Base-by-base conservation (phyloP, 768 basidiomycete genomes). In the Cystobasidium onofrii region DNA sequence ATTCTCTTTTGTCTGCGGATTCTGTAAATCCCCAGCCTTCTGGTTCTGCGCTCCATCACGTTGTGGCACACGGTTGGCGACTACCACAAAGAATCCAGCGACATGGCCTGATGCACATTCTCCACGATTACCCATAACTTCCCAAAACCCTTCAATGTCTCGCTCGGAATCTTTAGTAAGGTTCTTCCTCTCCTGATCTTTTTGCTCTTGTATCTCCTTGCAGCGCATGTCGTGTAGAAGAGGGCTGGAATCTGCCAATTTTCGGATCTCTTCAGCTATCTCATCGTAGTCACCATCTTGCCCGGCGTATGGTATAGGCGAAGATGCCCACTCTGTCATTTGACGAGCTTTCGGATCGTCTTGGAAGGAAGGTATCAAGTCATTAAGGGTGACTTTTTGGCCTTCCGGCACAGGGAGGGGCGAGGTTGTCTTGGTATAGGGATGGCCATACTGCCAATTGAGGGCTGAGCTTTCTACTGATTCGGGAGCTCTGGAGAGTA, bases 301-400 rank as follows among this genome's bases (percentile, higher is more conserved):
- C 86, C 88, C 78, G 10, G 75, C 57, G 7, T 75, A n/a, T 25
- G 67, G 31, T 34, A 76, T 34, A 63, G 64, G 13, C 27, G 78
- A 76, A 27, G 76, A 74, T 36, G 77, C 73, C 29, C 76, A 66
- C 4, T 74, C 73, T 80, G 91, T 90, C 80, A 99, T 82, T 80
- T 97, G 97, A 20, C 96, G 86, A 71, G 90, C 87, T 81, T 98
- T 97, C 7, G 96, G 94, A 81, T 96, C 93, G 78, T 99, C 96
- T n/a, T 92, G 90, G 79, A 98, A 92, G 70, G 86, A 88, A 1
- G 96, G 96, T 25, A 99, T 88, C 64, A 86, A 86, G 69, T 87
- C 86, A 44, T 83, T 86, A 50, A 85, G 80, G 0, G 78, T 84
- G 78, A 84, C 86, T 79, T 81, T 85, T 75, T 64, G 85, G 54